Percentiles rank a stretch among this genome's conserved stretches.
Evolutionary conservation across 2,329 filamentous ascomycete species (phyloP).

Genomic region (Monosporascus sp.): DNA sequence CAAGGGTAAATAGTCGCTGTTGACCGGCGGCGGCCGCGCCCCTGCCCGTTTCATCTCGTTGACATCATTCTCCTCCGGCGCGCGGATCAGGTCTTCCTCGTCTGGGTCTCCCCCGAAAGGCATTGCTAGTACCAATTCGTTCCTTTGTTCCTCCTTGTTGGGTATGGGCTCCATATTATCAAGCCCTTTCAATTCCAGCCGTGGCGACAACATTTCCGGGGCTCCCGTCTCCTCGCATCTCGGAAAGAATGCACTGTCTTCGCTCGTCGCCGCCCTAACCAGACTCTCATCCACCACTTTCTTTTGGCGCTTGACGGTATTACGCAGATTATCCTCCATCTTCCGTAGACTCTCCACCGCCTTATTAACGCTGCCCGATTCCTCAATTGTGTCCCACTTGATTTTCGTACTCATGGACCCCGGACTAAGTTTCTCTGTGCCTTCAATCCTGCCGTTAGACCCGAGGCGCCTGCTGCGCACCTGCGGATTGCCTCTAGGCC

Average conservation of each 20-base stretch:
- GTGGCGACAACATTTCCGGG: conserved; percentile 3
- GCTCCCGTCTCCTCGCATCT: conserved; percentile 2
- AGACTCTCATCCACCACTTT: conserved; percentile 39
- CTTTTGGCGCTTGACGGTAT: conserved; percentile 40
- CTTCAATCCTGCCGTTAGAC: background rate
- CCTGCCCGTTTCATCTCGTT: conserved; percentile 20
- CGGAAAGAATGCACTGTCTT: conserved; percentile 31
- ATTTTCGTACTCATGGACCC: background rate
- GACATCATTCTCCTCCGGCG: conserved; percentile 14
- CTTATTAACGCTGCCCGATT: conserved; percentile 27
- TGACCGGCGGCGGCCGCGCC: conserved; percentile 66
- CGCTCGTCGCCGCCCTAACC: conserved; percentile 18
- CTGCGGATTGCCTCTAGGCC: background rate
- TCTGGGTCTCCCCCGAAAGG: conserved; percentile 2
- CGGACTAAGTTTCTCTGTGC: background rate
- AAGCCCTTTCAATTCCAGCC: background rate
- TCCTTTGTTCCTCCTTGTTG: background rate
- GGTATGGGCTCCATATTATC: background rate
- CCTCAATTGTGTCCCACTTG: conserved; percentile 6
- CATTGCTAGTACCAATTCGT: background rate
- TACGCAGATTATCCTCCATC: conserved; percentile 44
- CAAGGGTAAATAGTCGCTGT: conserved; percentile 76
- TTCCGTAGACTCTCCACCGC: conserved; percentile 41
- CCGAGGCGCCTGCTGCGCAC: background rate
- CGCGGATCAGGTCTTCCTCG: conserved; percentile 9